Evolutionary conservation across 176 grass and related monocot genomes (phyloP), one percentile per base, ranked within the genome.

Genomic region (Carex kokanica): DNA sequence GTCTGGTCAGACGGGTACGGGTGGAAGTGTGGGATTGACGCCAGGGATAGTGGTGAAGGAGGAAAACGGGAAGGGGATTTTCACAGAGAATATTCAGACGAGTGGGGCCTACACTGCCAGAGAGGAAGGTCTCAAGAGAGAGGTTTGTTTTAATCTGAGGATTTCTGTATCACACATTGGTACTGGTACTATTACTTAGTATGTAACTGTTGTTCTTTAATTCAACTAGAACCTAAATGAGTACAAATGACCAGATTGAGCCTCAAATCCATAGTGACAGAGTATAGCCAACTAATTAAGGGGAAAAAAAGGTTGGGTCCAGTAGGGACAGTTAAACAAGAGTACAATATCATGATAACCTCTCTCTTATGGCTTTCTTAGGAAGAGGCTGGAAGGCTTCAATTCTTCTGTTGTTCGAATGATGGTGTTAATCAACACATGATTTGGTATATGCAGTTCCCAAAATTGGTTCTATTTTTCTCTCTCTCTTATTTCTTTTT

Each of bases 341-440:
- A 66, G 3, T 47, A 16, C 12, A 21, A 64, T 65, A 59, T 56
- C 31, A 72, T 73, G 25, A 69, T 58, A 69, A 8, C 13, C 36
- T 24, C 10, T 2, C 11, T 14, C 34, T 74, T 57, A 8, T 1
- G 56, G 74, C 3, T 80, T 84, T 65, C 86, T 56, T 83, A 95
- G 97, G 97, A 99, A 90, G 97, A 99, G 81, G 86, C 86, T 15
- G 93, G 89, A 45, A 93, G 74, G 81, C 83, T 99, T 21, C 92
- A 93, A 88, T 99, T 99, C 83, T 83, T 96, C 16, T 99, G 97
- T 60, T 96, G 88, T 93, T 86, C 93, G 60, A 99, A 95, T 16
- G 96, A 99, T 85, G 96, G 93, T 51, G 83, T 99, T 58, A 93
- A 99, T 85, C 91, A 99, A 79, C 96, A 99, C 83, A 99, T 99